These are phyloP conservation scores for Solanum chacoense DNA, from an alignment of 305 asterid genomes.

Conservation along the genomic window DNA sequence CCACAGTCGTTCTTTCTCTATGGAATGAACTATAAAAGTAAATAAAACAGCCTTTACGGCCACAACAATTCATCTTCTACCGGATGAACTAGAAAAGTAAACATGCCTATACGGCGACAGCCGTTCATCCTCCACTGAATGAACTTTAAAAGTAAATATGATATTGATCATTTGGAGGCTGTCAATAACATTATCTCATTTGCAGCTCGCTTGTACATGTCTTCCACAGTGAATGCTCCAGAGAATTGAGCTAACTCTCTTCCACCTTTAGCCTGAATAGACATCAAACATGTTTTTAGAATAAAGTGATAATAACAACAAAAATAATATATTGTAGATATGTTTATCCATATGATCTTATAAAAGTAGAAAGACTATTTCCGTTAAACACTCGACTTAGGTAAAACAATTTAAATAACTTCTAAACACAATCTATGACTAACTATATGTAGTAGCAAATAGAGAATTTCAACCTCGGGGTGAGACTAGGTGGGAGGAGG, in stretches of 20 bases:
- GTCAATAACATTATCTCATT: slow-evolving; percentile 46
- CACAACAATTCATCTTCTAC: neutral
- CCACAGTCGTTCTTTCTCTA: neutral
- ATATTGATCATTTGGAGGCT: slow-evolving; percentile 9
- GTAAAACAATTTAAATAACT: neutral
- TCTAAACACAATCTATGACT: neutral
- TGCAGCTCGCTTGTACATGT: slow-evolving; percentile 57
- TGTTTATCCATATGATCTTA: neutral
- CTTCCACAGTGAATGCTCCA: slow-evolving; percentile 38
- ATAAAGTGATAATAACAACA: neutral
- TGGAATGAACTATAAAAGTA: neutral
- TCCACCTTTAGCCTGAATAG: slow-evolving; percentile 30
- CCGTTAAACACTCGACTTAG: neutral
- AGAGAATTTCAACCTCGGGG: no score
- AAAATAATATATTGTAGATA: neutral
- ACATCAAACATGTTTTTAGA: neutral
- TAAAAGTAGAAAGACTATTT: neutral
- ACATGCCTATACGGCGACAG: no score
- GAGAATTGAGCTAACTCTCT: slow-evolving; percentile 10
- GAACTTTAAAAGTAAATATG: neutral
- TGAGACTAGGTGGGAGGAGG: neutral
- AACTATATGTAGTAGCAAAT: neutral
- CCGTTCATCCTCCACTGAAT: no score
- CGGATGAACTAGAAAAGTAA: neutral
- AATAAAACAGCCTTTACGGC: no score